Base-by-base conservation (phyloP, 2,329 filamentous ascomycete species). In the Colletotrichum tofieldiae region DNA sequence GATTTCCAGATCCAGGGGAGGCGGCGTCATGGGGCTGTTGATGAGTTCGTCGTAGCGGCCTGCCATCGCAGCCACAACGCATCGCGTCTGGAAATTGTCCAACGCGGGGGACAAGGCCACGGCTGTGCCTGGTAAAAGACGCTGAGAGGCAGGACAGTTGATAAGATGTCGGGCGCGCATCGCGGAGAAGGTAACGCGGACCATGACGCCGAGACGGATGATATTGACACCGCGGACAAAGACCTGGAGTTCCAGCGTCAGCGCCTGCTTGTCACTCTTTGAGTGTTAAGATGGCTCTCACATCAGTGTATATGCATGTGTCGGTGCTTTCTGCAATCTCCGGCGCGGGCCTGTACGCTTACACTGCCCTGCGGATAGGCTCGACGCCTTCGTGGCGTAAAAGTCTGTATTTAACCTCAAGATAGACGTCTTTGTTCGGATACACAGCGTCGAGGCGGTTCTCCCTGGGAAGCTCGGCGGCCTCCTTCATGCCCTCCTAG, bases 311-410 rank as follows among this genome's bases (percentile, higher is more conserved):
- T 18, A 96, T 86, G 6, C 88, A 89, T 0, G 90, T 87, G 5
- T 86, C 81, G 0, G 85, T 77, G 0, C 85, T 85, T 69, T 97
- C 94, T 16, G 80, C 80, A 81, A 90, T 90, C 0, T 77, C 73
- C 0, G 91, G 90, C 8, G 86, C 77, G 1, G 80, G 75, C 32
- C 85, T 87, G 66, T 93, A 87, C 16, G 86, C 81, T 0, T 84
- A 82, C 1, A 97, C 87, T 0, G 93, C 91, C 73, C 90, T 87
- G 8, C 94, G 88, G 0, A 98, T 84, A 1, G 91, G 88, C 16
- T 92, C 88, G 3, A 93, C 84, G 0, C 91, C 89, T 78, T 98
- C 94, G 77, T 94, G 93, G 3, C 95, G 88, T 9, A 94, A 85
- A 1, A 98, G 87, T 3, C 90, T 85, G 78, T 96, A 97, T 61